phyloP scores from a whole-genome alignment of 768 basidiomycete genomes.

The Boletus rubropictus region DNA sequence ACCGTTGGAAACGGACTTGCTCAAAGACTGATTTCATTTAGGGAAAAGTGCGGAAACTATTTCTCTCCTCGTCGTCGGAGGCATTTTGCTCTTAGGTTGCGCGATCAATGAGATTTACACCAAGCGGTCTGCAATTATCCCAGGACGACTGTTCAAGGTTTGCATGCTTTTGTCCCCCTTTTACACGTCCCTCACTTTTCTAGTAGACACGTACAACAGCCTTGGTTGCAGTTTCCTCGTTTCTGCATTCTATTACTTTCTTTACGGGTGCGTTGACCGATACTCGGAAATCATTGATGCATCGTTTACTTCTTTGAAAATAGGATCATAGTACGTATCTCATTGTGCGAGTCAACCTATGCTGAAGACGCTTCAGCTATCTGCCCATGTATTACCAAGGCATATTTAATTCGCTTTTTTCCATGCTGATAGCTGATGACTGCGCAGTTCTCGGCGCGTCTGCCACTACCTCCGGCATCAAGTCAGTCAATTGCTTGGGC shows the following conservation, averaged over 20 bases:
- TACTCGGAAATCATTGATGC: neutral
- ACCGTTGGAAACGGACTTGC: neutral
- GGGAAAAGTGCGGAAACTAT: constrained; percentile 31
- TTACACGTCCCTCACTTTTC: neutral
- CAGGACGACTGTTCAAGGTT: constrained; percentile 35
- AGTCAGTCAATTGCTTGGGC: constrained; percentile 11
- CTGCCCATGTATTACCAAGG: constrained; percentile 40
- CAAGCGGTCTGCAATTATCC: constrained; percentile 33
- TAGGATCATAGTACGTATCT: constrained; percentile 26
- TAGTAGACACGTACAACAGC: constrained; percentile 36
- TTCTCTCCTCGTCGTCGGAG: constrained; percentile 33
- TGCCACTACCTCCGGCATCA: constrained; percentile 30
- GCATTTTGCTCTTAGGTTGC: constrained; percentile 25
- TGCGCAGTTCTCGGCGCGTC: constrained; percentile 32
- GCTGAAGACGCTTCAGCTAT: constrained; percentile 24
- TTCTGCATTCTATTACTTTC: constrained; percentile 33
- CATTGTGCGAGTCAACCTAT: neutral
- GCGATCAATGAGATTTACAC: constrained; percentile 34
- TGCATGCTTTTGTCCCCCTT: neutral
- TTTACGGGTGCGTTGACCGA: constrained; percentile 24
- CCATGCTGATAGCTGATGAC: neutral
- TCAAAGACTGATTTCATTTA: constrained; percentile 1
- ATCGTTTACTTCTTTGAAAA: neutral
- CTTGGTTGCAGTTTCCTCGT: constrained; percentile 26
- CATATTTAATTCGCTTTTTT: neutral